phyloP scores from a whole-genome alignment of 805 yeast species.

The Nakazawaea wyomingensis region DNA sequence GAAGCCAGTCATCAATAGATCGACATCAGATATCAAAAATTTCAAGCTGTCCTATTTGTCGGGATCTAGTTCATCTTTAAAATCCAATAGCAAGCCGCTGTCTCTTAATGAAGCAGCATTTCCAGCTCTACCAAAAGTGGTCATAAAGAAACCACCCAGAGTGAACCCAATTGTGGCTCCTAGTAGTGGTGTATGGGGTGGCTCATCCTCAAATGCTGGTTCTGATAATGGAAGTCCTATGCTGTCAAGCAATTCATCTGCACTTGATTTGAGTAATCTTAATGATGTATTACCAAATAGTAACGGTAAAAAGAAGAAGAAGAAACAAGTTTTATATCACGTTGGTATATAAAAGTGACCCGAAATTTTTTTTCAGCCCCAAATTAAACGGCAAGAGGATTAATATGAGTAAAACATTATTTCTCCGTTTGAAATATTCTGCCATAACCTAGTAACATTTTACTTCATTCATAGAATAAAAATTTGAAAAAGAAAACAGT shows the following conservation, averaged over 20 bases:
- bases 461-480: too few species aligned
- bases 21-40: not conserved
- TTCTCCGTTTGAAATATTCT: too few species aligned
- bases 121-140: constrained; percentile 41
- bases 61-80: constrained; percentile 16
- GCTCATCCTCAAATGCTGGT: not conserved
- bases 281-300: constrained; percentile 19
- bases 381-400: too few species aligned
- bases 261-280: constrained; percentile 19
- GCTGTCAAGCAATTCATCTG: constrained; percentile 12
- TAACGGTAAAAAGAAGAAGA: constrained; percentile 35
- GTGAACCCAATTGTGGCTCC: constrained; percentile 43
- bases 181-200: constrained; percentile 28
- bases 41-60: constrained; percentile 9
- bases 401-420: too few species aligned
- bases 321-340: constrained; percentile 49
- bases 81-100: constrained; percentile 16
- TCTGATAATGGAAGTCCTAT: not conserved
- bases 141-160: constrained; percentile 48
- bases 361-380: too few species aligned
- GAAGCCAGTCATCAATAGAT: constrained; percentile 13
- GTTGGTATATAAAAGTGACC: constrained; percentile 35
- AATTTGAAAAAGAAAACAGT: too few species aligned
- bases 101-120: constrained; percentile 29
- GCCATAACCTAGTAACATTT: too few species aligned